These are phyloP conservation scores for Xylaria palmicola DNA, from an alignment of 495 filamentous ascomycete genomes.

Conservation along the genomic window DNA sequence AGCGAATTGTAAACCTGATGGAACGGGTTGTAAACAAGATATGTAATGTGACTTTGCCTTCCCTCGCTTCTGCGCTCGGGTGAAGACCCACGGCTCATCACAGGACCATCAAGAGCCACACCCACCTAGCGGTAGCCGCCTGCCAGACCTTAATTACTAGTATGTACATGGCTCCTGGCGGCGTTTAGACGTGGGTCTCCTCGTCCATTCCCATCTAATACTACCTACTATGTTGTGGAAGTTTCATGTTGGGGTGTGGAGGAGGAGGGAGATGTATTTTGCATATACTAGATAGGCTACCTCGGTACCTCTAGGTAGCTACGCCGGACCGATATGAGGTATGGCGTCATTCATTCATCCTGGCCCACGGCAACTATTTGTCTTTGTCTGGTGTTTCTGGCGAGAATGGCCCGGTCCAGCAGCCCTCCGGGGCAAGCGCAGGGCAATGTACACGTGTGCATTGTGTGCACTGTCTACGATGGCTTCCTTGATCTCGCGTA, in stretches of 20 bases:
- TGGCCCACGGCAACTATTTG: neutral
- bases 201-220: too few species aligned
- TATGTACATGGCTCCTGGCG: neutral
- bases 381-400: too few species aligned
- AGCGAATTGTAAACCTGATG: neutral
- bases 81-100: neutral
- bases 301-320: too few species aligned
- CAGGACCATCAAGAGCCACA: too few species aligned
- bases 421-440: neutral
- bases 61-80: neutral
- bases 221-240: too few species aligned
- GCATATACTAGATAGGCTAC: too few species aligned
- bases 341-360: neutral
- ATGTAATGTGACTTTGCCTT: neutral
- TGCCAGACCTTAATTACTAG: neutral
- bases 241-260: too few species aligned
- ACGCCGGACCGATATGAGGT: neutral
- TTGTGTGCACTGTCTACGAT: too few species aligned
- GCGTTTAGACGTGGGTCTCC: too few species aligned
- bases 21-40: neutral
- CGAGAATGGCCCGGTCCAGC: neutral
- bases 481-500: neutral
- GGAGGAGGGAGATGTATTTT: too few species aligned
- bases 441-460: neutral
- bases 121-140: too few species aligned